Evolutionary conservation across 495 filamentous ascomycete genomes (phyloP).

Genomic region (Xylaria longipes): DNA sequence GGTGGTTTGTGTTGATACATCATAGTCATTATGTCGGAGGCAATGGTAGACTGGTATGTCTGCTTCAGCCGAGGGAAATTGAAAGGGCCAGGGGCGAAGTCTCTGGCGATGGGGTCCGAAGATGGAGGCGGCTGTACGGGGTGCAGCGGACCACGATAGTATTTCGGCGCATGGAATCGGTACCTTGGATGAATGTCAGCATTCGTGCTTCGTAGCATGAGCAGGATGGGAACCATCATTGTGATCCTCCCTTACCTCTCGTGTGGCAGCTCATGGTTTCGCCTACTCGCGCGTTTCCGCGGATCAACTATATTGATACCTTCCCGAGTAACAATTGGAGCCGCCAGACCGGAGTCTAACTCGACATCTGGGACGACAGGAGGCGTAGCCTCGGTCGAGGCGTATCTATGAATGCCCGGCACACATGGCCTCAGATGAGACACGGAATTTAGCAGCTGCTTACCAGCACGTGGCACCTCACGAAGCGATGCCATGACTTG

Average conservation of each 20-base stretch:
- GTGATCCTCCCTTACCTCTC: conserved; percentile 39
- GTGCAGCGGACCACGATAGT: conserved; percentile 90
- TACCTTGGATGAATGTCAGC: conserved; percentile 64
- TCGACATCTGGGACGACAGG: conserved; percentile 43
- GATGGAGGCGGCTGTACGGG: conserved; percentile 84
- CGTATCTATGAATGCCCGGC: conserved; percentile 40
- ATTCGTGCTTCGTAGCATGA: conserved; percentile 7
- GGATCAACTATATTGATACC: conserved; percentile 46
- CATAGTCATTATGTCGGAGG: conserved; percentile 88
- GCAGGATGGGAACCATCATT: neutral
- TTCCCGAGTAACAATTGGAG: conserved; percentile 41
- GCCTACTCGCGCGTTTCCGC: conserved; percentile 51
- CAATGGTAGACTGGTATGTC: conserved; percentile 84
- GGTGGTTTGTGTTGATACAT: conserved; percentile 81
- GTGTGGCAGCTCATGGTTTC: conserved; percentile 46
- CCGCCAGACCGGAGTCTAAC: conserved; percentile 41
- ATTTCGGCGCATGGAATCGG: conserved; percentile 90
- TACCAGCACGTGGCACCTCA: conserved; percentile 35
- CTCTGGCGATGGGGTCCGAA: conserved; percentile 84
- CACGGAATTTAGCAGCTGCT: conserved; percentile 31
- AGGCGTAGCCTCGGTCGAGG: conserved; percentile 43
- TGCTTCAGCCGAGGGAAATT: conserved; percentile 84
- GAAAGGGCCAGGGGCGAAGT: conserved; percentile 94
- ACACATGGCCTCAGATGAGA: conserved; percentile 33
- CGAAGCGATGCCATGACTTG: conserved; percentile 38